Base-by-base conservation (phyloP, 1,284 basidiomycete species). In the Phlebopus sp. region DNA sequence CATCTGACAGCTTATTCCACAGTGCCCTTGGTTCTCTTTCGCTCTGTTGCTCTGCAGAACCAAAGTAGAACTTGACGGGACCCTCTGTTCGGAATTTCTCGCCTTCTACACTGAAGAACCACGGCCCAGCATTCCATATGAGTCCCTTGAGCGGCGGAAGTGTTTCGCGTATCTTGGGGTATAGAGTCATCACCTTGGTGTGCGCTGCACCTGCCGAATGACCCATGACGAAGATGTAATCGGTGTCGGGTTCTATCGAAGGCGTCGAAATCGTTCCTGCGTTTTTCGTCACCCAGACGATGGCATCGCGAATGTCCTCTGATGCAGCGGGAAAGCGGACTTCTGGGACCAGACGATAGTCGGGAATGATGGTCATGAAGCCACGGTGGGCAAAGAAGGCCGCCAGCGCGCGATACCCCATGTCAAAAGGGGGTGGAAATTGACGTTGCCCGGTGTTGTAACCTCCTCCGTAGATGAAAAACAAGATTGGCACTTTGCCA, bases 401-500 rank as follows among this genome's bases (percentile, higher is more conserved):
- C 0, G 76, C 83, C 7, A 84, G 51, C 51, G 75, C 76, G n/a
- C 69, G 67, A 57, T 82, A 84, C 3, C 63, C 68, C 42, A 83
- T 69, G 25, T 76, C 74, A 34, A 68, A 68, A 0, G 79, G 75
- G 13, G 72, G 62, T 0, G 74, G 68, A 32, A 76, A 58, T 14
- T 63, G 69, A 30, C 79, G 73, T 1, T 69, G 67, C 2, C 83
- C 83, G 0, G 60, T 59, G 49, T 67, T 65, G 59, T 82, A 82
- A 2, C 82, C 82, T 4, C 83, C 84, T 1, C 83, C 84, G 52
- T 86, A 85, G 37, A 78, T 53, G 60, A 77, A 84, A 61, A 85
- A 77, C 15, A 86, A 61, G 18, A 84, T 67, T 0, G 80, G 79
- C 0, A 71, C 68, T 49, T 71, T 73, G 4, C 57, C 64, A 3